Conservation (phyloP, 106 monocot genomes). For the Platanthera guangdongensis region DNA sequence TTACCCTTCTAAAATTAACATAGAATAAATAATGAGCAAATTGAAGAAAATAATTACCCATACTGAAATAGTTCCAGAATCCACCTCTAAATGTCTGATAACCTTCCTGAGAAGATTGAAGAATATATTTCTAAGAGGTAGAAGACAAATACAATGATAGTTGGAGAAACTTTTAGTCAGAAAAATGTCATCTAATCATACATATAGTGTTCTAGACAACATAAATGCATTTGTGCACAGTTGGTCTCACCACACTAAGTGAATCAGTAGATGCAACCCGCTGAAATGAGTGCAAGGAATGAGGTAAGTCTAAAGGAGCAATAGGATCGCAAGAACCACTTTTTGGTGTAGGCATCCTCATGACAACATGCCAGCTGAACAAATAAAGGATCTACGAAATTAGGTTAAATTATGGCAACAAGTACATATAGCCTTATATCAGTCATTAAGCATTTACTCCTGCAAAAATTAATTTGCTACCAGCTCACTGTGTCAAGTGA, state of each 20-base stretch:
- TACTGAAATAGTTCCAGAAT: constrained; percentile 98
- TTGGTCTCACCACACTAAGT: constrained; percentile 50
- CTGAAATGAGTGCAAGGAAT: constrained; percentile 75
- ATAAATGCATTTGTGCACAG: not conserved
- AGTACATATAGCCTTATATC: not conserved
- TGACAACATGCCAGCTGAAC: constrained; percentile 86
- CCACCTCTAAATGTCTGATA: constrained; percentile 88
- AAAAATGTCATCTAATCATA: not conserved
- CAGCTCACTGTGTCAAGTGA: not conserved
- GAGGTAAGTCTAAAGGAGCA: constrained; percentile 73
- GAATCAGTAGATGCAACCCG: constrained; percentile 63
- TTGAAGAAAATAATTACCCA: constrained; percentile 43
- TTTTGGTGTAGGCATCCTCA: constrained; percentile 73
- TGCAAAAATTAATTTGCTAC: not conserved
- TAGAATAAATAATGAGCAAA: too few relatives aligned
- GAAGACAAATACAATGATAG: not conserved
- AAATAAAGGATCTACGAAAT: not conserved
- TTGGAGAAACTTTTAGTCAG: not conserved
- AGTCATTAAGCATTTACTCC: not conserved
- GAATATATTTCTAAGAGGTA: not conserved
- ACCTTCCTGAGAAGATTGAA: constrained; percentile 51
- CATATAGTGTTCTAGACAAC: not conserved
- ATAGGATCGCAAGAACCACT: constrained; percentile 73
- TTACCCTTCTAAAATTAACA: too few relatives aligned
- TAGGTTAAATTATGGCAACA: not conserved